Conservation (phyloP, 257 asterid genomes). For the Fraxinus cuspidata region DNA sequence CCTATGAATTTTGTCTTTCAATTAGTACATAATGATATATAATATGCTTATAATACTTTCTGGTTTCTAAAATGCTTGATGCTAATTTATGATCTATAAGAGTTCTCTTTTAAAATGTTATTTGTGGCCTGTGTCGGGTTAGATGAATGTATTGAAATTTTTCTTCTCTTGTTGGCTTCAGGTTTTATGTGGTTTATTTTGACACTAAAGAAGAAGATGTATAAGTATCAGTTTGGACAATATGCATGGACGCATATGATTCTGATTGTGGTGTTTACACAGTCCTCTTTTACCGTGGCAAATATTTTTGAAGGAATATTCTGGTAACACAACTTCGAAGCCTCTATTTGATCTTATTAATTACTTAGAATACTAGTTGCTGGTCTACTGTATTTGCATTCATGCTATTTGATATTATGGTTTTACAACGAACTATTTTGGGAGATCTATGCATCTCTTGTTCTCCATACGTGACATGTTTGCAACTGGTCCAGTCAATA, state of each 20-base stretch:
- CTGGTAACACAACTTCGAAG: constrained; percentile 48
- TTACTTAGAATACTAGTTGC: constrained; percentile 13
- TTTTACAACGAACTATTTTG: not conserved
- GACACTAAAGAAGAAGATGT: constrained; percentile 81
- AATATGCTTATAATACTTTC: not conserved
- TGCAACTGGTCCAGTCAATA: not conserved
- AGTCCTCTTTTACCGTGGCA: constrained; percentile 79
- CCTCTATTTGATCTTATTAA: constrained; percentile 4
- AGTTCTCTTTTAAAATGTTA: not conserved
- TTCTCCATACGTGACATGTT: not conserved
- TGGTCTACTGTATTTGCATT: not conserved
- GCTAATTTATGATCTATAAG: not conserved
- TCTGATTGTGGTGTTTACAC: constrained; percentile 73
- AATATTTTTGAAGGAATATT: constrained; percentile 81
- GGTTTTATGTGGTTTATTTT: constrained; percentile 95
- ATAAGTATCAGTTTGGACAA: constrained; percentile 91
- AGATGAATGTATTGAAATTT: constrained; percentile 19
- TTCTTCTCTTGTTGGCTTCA: constrained; percentile 35
- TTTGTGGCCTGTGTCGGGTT: not conserved
- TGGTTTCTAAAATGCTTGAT: not conserved
- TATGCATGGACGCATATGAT: constrained; percentile 93
- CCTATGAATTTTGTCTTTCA: not conserved
- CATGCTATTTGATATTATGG: not conserved
- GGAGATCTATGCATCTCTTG: not conserved
- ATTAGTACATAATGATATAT: not conserved